Percentiles rank a stretch among this genome's conserved stretches.
phyloP scores from a whole-genome alignment of 257 asterid genomes.

The Ilex aquifolium region DNA sequence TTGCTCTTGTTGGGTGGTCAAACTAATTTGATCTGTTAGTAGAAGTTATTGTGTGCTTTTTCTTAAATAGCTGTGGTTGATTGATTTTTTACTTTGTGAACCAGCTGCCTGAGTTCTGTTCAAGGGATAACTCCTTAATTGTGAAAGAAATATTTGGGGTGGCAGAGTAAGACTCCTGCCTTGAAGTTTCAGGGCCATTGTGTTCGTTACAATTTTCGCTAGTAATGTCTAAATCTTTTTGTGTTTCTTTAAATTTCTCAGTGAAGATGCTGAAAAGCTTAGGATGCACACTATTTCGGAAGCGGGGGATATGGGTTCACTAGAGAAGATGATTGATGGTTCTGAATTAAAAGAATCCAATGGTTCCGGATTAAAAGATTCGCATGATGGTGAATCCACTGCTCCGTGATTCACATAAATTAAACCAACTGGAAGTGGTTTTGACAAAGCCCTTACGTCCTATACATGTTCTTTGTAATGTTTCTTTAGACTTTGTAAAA shows the following conservation, averaged over 20 bases:
- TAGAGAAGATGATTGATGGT: conserved; percentile 73
- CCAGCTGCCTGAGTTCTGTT: conserved; percentile 89
- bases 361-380: conserved; percentile 43
- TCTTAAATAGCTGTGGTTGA: no score
- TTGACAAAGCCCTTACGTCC: not conserved
- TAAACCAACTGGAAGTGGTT: not conserved
- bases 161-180: conserved; percentile 67
- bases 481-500: no score
- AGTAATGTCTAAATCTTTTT: not conserved
- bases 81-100: conserved; percentile 8
- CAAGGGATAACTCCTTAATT: conserved; percentile 67
- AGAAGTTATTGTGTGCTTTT: no score
- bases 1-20: no score
- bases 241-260: conserved; percentile 21
- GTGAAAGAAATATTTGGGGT: conserved; percentile 89
- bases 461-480: not conserved
- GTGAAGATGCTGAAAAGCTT: conserved; percentile 94
- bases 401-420: conserved; percentile 26
- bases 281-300: conserved; percentile 76
- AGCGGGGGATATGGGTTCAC: conserved; percentile 63
- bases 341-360: conserved; percentile 42
- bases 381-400: conserved; percentile 25
- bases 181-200: not conserved
- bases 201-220: not conserved
- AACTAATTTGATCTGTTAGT: no score